These are phyloP conservation scores for Citrus hindsii DNA, from an alignment of 345 rosid genomes.

Conservation along the genomic window DNA sequence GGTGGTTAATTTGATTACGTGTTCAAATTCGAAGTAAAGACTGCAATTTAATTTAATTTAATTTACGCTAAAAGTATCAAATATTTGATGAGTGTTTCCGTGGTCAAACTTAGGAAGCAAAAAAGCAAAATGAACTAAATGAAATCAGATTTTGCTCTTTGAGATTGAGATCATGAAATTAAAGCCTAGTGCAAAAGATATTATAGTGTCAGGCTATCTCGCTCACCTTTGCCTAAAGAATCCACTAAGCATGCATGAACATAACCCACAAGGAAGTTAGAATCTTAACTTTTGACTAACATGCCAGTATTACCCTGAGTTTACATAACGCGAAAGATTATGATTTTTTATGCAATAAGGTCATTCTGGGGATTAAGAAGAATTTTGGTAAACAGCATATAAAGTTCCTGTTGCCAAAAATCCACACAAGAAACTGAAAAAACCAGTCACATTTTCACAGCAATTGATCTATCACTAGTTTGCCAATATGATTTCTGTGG, in stretches of 20 bases:
- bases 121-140: no score
- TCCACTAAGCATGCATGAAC: slow-evolving; percentile 25
- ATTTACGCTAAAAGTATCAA: not conserved
- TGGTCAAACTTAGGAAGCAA: not conserved
- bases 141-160: slow-evolving; percentile 6
- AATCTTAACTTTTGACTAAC: slow-evolving; percentile 29
- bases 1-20: not conserved
- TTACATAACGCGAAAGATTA: not conserved
- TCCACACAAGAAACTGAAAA: not conserved
- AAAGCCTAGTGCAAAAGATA: slow-evolving; percentile 20
- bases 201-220: slow-evolving; percentile 19
- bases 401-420: slow-evolving; percentile 16
- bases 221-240: slow-evolving; percentile 37
- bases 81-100: not conserved
- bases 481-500: slow-evolving; percentile 48
- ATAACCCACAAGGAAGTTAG: slow-evolving; percentile 30
- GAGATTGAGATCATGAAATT: slow-evolving; percentile 10
- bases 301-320: slow-evolving; percentile 33
- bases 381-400: slow-evolving; percentile 11
- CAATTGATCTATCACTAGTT: slow-evolving; percentile 3
- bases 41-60: not conserved
- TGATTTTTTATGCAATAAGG: slow-evolving; percentile 17
- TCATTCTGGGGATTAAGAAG: slow-evolving; percentile 25
- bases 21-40: not conserved
- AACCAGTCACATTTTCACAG: not conserved